These are phyloP conservation scores for Zalaria obscura DNA, from an alignment of 2,329 filamentous ascomycete species.

Conservation along the genomic window DNA sequence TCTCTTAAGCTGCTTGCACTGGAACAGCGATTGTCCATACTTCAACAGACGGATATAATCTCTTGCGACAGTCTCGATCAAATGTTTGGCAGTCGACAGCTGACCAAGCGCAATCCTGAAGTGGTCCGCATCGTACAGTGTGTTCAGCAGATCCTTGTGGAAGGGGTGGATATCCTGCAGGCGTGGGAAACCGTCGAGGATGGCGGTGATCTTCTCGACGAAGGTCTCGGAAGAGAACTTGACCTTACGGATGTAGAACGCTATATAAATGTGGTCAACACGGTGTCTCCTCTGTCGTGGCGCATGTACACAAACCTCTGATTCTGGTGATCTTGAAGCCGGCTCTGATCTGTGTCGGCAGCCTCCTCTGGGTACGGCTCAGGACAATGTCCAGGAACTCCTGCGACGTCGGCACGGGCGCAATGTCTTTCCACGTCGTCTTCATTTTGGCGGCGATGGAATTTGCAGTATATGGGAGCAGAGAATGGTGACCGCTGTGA, in stretches of 20 bases:
- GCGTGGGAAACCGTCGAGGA: constrained; percentile 84
- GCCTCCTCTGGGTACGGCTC: constrained; percentile 77
- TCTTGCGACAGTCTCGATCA: constrained; percentile 89
- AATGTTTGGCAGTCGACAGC: constrained; percentile 85
- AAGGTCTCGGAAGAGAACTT: constrained; percentile 98
- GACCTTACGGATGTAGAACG: constrained; percentile 94
- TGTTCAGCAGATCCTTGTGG: constrained; percentile 86
- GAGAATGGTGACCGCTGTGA: no score
- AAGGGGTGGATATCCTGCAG: constrained; percentile 93
- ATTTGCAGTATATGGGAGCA: no score
- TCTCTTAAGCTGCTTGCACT: constrained; percentile 97
- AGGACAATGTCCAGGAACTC: constrained; percentile 98
- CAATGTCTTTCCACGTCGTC: constrained; percentile 44
- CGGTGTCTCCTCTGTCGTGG: neutral
- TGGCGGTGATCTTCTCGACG: constrained; percentile 78
- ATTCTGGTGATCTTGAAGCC: constrained; percentile 96
- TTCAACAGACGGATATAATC: constrained; percentile 94
- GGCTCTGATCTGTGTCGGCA: constrained; percentile 89
- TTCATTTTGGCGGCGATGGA: constrained; percentile 29
- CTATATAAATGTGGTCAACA: constrained; percentile 24
- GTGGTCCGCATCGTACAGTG: constrained; percentile 95
- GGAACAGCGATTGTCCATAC: constrained; percentile 92
- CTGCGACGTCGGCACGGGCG: constrained; percentile 58
- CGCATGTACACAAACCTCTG: constrained; percentile 33
- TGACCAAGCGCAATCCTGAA: constrained; percentile 95